Evolutionary conservation across 768 basidiomycete species (phyloP).

Genomic region (Phanerochaete carnosa): DNA sequence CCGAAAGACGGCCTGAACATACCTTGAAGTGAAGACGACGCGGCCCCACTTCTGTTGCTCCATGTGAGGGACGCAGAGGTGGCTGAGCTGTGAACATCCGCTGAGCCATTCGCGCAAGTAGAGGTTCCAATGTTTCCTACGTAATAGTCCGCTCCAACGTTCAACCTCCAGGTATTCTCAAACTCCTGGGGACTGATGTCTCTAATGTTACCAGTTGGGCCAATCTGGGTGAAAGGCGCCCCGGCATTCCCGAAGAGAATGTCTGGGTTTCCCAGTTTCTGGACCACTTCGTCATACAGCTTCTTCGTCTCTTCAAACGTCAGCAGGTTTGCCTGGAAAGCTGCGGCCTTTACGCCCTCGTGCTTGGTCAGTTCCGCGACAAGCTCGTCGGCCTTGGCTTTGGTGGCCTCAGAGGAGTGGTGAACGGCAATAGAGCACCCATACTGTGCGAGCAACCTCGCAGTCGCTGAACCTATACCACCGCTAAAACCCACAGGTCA

Average conservation of each 20-base stretch:
- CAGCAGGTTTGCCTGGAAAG: conserved; percentile 47
- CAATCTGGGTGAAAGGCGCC: conserved; percentile 37
- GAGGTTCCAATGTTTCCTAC: conserved; percentile 26
- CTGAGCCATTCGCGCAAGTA: neutral
- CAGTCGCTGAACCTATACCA: conserved; percentile 51
- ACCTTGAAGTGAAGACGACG: conserved; percentile 52
- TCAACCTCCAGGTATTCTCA: conserved; percentile 43
- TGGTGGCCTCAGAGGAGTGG: conserved; percentile 37
- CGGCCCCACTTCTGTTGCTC: conserved; percentile 45
- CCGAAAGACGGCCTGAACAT: neutral
- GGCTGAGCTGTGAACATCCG: conserved; percentile 39
- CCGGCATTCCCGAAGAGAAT: conserved; percentile 53
- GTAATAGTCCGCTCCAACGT: conserved; percentile 44
- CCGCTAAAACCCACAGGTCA: conserved; percentile 31
- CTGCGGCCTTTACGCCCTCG: conserved; percentile 34
- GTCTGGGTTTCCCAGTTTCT: conserved; percentile 43
- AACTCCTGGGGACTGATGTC: conserved; percentile 42
- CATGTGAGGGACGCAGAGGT: conserved; percentile 50
- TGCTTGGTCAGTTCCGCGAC: conserved; percentile 31
- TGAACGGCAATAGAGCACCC: conserved; percentile 47
- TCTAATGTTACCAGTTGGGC: conserved; percentile 43
- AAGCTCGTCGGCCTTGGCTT: conserved; percentile 35
- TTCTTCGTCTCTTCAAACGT: conserved; percentile 42
- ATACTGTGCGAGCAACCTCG: conserved; percentile 38
- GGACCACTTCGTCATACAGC: conserved; percentile 43